phyloP scores from a whole-genome alignment of 192 early-diverging fungal species.

The Podila verticillata region DNA sequence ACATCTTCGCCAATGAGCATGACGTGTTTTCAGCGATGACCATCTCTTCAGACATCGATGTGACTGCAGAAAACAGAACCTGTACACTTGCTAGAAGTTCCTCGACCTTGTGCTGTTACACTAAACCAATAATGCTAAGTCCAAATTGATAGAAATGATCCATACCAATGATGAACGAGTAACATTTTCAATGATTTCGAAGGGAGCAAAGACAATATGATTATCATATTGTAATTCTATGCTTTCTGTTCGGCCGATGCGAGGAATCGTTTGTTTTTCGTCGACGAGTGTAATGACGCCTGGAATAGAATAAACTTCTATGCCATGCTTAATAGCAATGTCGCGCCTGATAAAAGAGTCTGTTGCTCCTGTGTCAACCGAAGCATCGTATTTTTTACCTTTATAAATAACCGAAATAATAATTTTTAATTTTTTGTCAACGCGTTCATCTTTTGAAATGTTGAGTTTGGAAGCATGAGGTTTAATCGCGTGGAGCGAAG shows the following conservation, averaged over 20 bases:
- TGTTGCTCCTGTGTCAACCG: conserved; percentile 6
- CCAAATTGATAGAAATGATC: conserved; percentile 11
- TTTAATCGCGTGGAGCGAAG: too few relatives aligned
- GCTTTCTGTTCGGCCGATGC: conserved; percentile 1
- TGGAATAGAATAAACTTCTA: background rate
- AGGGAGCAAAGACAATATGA: background rate
- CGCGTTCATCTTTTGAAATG: too few relatives aligned
- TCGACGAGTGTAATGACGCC: background rate
- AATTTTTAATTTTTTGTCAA: too few relatives aligned
- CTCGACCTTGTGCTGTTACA: too few relatives aligned
- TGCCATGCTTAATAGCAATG: background rate
- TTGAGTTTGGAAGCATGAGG: too few relatives aligned
- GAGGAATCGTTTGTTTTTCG: background rate
- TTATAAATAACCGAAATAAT: background rate
- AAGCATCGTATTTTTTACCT: background rate
- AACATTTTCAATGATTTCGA: background rate
- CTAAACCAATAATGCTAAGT: background rate
- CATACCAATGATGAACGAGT: conserved; percentile 1
- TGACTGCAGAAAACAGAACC: too few relatives aligned
- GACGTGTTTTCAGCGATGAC: too few relatives aligned
- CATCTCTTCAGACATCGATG: too few relatives aligned
- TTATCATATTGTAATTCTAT: background rate
- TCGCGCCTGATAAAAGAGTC: conserved; percentile 2
- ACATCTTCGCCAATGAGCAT: too few relatives aligned
- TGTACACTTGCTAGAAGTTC: too few relatives aligned